A percentile compares a stretch with the other conserved stretches of the same genome.
phyloP scores from a whole-genome alignment of 495 filamentous ascomycete species.

The Tuber microsphaerosporum region DNA sequence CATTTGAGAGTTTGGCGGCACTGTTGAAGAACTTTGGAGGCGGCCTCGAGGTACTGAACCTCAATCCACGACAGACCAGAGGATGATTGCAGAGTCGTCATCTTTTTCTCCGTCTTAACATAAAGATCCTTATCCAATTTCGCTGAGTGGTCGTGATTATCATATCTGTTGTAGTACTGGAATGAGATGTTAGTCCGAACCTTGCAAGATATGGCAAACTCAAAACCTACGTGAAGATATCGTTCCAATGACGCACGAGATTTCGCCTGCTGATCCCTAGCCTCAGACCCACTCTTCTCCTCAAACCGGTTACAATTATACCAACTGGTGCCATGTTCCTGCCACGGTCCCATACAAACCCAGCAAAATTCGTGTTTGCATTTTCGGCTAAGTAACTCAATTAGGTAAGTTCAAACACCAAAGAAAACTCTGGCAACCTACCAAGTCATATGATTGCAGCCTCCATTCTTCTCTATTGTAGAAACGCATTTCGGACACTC shows the following conservation, averaged over 20 bases:
- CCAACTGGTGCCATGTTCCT: slow-evolving; percentile 98
- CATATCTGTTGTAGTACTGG: slow-evolving; percentile 97
- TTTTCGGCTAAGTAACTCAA: slow-evolving; percentile 54
- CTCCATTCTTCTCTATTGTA: slow-evolving; percentile 98
- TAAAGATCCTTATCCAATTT: slow-evolving; percentile 95
- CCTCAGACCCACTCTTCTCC: slow-evolving; percentile 86
- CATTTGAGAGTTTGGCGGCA: slow-evolving; percentile 97
- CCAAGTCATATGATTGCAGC: slow-evolving; percentile 99
- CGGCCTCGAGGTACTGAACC: slow-evolving; percentile 88
- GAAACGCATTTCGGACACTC: slow-evolving; percentile 93
- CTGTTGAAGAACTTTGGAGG: slow-evolving; percentile 87
- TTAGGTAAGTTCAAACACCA: slow-evolving; percentile 9
- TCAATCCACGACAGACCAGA: slow-evolving; percentile 99
- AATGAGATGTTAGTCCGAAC: slow-evolving; percentile 1
- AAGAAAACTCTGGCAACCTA: slow-evolving; percentile 12
- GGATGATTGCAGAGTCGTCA: slow-evolving; percentile 84
- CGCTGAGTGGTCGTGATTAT: slow-evolving; percentile 96
- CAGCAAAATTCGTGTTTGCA: slow-evolving; percentile 99
- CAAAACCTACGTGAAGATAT: slow-evolving; percentile 53
- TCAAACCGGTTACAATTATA: slow-evolving; percentile 98
- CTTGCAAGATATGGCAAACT: not conserved
- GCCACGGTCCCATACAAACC: slow-evolving; percentile 99
- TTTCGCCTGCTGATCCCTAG: slow-evolving; percentile 80
- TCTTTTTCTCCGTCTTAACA: slow-evolving; percentile 96
- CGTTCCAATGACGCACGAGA: slow-evolving; percentile 84